phyloP scores from a whole-genome alignment of 108 stramenopile species.

The Schizochytrium sp. region DNA sequence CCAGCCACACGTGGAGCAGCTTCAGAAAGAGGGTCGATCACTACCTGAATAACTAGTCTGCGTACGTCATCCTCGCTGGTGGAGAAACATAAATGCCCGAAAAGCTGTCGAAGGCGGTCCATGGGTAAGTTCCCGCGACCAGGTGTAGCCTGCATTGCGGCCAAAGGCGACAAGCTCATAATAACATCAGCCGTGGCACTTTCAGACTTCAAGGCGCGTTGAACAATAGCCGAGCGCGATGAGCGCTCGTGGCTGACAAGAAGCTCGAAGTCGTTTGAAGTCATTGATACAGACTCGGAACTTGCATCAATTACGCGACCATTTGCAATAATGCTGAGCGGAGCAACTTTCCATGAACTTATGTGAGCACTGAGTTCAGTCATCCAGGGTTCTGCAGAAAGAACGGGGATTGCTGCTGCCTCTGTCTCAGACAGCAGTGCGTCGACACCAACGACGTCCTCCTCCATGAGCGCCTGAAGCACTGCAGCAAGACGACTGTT shows the following conservation, averaged over 20 bases:
- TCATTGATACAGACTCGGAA: neutral
- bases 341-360: neutral
- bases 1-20: constrained; percentile 88
- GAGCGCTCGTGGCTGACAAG: neutral
- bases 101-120: neutral
- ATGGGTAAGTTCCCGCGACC: neutral
- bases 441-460: neutral
- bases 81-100: neutral
- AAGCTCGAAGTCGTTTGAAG: neutral
- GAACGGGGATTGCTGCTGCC: neutral
- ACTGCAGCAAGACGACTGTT: no score
- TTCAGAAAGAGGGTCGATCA: constrained; percentile 88
- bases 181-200: neutral
- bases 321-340: neutral
- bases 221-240: constrained; percentile 12
- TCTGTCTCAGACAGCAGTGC: neutral
- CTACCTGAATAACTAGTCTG: constrained; percentile 75
- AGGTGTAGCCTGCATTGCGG: neutral
- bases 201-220: neutral
- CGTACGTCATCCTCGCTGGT: neutral
- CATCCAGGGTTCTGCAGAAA: neutral
- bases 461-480: no score
- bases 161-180: neutral
- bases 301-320: neutral
- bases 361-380: neutral